Conservation (phyloP, 495 filamentous ascomycete species). For the Neurospora cerealis region DNA sequence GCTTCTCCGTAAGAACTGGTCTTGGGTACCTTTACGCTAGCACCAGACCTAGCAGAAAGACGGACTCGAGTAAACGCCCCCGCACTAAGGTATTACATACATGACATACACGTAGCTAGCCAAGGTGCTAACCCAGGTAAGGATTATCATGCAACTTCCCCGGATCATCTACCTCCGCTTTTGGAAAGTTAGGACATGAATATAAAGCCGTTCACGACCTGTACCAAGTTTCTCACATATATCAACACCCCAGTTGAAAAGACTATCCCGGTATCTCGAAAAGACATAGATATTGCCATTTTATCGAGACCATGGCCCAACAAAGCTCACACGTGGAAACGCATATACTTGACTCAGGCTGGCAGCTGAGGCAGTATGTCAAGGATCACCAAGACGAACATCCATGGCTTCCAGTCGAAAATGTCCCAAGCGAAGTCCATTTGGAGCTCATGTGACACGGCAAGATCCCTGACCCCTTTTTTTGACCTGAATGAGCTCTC, state of each 20-base stretch:
- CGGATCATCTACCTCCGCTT: neutral
- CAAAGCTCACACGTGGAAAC: neutral
- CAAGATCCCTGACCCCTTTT: slow-evolving; percentile 51
- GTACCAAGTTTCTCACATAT: neutral
- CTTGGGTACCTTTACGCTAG: neutral
- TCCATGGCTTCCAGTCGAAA: slow-evolving; percentile 12
- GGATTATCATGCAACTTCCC: neutral
- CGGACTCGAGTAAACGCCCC: neutral
- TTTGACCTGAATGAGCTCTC: slow-evolving; percentile 57
- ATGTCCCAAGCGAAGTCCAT: slow-evolving; percentile 16
- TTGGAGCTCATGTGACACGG: slow-evolving; percentile 12
- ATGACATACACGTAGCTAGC: neutral
- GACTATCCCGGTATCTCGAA: neutral
- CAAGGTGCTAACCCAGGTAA: neutral
- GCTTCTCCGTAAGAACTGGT: neutral
- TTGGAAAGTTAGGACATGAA: neutral
- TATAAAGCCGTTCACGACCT: neutral
- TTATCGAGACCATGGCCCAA: neutral
- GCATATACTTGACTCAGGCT: slow-evolving; percentile 4
- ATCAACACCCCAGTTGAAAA: neutral
- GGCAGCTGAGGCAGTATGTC: slow-evolving; percentile 10
- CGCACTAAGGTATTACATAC: neutral
- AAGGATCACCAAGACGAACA: slow-evolving; percentile 1
- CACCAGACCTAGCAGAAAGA: neutral
- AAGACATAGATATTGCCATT: neutral